Percentiles rank a stretch among this genome's conserved stretches.
Evolutionary conservation across 345 rosid genomes (phyloP).

Genomic region (Syzygium jambos): DNA sequence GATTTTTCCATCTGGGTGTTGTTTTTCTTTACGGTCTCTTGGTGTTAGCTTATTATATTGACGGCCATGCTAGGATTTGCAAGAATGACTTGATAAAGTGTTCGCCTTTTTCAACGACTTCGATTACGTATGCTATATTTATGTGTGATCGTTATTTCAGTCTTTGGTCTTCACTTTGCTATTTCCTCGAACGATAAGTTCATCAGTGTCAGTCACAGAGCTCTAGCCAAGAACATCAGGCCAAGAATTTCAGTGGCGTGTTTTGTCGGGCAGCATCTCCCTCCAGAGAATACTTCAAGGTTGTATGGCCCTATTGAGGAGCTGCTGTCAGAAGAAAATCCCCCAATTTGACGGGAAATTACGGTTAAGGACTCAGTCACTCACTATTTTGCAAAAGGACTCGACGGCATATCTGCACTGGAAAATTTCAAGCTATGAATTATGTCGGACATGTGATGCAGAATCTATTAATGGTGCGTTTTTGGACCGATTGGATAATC

Average conservation of each 20-base stretch:
- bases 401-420: conserved; percentile 3
- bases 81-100: background rate
- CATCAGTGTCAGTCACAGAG: background rate
- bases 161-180: background rate
- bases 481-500: too few species aligned
- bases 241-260: too few species aligned
- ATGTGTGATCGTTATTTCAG: background rate
- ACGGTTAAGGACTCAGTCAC: conserved; percentile 1
- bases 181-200: background rate
- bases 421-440: conserved; percentile 20
- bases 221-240: background rate
- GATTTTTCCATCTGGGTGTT: background rate
- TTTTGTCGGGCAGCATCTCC: too few species aligned
- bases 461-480: too few species aligned
- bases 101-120: background rate
- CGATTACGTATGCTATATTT: background rate
- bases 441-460: background rate
- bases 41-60: too few species aligned
- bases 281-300: too few species aligned
- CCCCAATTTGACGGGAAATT: conserved; percentile 13
- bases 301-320: conserved; percentile 20
- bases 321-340: conserved; percentile 16
- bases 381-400: conserved; percentile 7
- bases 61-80: too few species aligned
- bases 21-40: too few species aligned